Conservation (phyloP, 495 filamentous ascomycete species). For the Penicillium simplicissimum region DNA sequence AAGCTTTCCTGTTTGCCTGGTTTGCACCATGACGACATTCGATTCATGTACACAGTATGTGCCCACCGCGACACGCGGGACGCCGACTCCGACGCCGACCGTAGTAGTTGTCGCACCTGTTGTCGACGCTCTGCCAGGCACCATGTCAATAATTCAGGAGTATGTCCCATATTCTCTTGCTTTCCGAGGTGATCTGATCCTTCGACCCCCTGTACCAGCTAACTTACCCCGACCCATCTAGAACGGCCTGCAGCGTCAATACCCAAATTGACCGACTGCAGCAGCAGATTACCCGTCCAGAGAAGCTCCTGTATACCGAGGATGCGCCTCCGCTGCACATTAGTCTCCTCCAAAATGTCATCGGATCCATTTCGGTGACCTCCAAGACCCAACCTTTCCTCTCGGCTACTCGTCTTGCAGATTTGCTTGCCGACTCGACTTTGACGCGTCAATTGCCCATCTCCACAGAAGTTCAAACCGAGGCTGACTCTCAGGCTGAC, state of each 20-base stretch:
- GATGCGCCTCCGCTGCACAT: slow-evolving; percentile 23
- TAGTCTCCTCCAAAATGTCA: slow-evolving; percentile 57
- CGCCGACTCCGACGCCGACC: neutral
- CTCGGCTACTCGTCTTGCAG: slow-evolving; percentile 51
- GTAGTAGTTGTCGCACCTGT: neutral
- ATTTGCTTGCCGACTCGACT: slow-evolving; percentile 60
- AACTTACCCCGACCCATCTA: slow-evolving; percentile 31
- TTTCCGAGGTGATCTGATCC: slow-evolving; percentile 6
- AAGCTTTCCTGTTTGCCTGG: slow-evolving; percentile 1
- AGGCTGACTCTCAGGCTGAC: slow-evolving; percentile 5
- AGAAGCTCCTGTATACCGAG: slow-evolving; percentile 25
- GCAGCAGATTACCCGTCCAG: slow-evolving; percentile 37
- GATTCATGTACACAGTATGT: no score
- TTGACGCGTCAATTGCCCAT: neutral
- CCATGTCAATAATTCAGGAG: slow-evolving; percentile 31
- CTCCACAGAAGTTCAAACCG: neutral
- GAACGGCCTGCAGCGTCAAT: slow-evolving; percentile 79
- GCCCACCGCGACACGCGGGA: neutral
- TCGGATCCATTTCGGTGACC: slow-evolving; percentile 67
- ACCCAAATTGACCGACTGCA: slow-evolving; percentile 76
- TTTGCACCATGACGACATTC: slow-evolving; percentile 26
- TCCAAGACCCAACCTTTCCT: slow-evolving; percentile 57
- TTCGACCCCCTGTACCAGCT: neutral
- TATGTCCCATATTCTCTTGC: slow-evolving; percentile 5
- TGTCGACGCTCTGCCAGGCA: neutral